These are phyloP conservation scores for Quercus tomentella DNA, from an alignment of 331 rosid genomes.

Conservation along the genomic window DNA sequence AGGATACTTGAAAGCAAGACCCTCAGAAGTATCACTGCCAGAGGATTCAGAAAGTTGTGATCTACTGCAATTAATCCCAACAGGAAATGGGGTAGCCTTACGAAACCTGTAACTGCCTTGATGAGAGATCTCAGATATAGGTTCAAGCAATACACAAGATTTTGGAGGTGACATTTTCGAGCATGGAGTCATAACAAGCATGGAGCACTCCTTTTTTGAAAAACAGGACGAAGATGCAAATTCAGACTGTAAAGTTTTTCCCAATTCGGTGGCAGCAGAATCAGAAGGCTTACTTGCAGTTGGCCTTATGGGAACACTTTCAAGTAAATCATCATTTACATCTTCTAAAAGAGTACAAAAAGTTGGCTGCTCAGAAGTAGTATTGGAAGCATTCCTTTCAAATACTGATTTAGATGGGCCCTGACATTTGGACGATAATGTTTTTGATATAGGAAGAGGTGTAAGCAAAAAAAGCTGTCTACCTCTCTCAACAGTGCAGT, in stretches of 20 bases:
- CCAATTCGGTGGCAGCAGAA: conserved; percentile 29
- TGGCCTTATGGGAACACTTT: conserved; percentile 16
- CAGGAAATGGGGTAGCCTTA: conserved; percentile 79
- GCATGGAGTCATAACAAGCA: conserved; percentile 73
- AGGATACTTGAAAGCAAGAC: conserved; percentile 57
- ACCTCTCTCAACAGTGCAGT: conserved; percentile 71
- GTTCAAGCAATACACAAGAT: conserved; percentile 85
- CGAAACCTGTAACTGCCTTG: conserved; percentile 30
- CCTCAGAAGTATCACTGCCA: conserved; percentile 35
- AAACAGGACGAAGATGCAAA: conserved; percentile 28
- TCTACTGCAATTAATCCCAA: conserved; percentile 48
- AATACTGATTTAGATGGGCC: conserved; percentile 38
- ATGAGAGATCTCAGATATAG: conserved; percentile 49
- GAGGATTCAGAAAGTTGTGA: conserved; percentile 46
- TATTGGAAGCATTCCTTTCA: conserved; percentile 29
- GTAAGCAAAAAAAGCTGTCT: conserved; percentile 88
- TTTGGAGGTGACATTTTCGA: conserved; percentile 81
- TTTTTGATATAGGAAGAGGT: conserved; percentile 79
- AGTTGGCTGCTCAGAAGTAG: conserved; percentile 18
- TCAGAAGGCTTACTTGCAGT: conserved; percentile 33
- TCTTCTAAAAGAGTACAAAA: conserved; percentile 25
- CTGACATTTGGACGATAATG: conserved; percentile 43
- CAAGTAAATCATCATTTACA: conserved; percentile 26
- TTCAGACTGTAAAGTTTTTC: conserved; percentile 22
- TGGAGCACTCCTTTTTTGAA: conserved; percentile 40